Base-by-base conservation (phyloP, 441 rosid genomes). In the Gossypium trilobum region DNA sequence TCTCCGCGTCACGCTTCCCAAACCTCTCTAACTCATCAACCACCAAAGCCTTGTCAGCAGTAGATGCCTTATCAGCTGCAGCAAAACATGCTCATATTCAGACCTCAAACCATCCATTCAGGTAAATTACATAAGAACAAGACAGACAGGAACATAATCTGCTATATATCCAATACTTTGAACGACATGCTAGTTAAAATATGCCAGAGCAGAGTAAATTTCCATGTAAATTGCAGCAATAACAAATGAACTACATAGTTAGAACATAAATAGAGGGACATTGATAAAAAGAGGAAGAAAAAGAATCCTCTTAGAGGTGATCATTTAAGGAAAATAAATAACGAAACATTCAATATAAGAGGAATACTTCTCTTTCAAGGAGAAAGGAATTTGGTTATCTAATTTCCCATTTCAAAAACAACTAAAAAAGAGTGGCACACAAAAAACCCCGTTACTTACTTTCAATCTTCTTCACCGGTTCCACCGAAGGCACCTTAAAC, bases 21-120 rank as follows among this genome's bases (percentile, higher is more conserved):
- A 89, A 95, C 80, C 91, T 87, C 76, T 89, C 93, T n/a, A 86
- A 70, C 56, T 84, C 77, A 77, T 89, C 94, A n/a, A 73, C 81
- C 68, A 75, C 84, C 76, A 80, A 75, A 70, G 79, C 74, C 59
- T 85, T 75, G 68, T 80, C 79, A 73, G 78, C 85, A 79, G 73
- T 75, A 46, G 79, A 76, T 77, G 83, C 73, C 76, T 63, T 86
- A 63, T 78, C 87, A 77, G 61, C 95, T 87, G 81, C 83, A 84
- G 73, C 62, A 75, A 77, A 74, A 51, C 52, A 73, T 36, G 59
- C 25, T 22, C 19, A 73, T 63, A 59, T 46, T 75, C 61, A 77
- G 33, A 14, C 70, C 25, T 33, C 51, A 63, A 29, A 54, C 27
- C n/a, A 66, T n/a, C 27, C 17, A 22, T 23, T 66, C 14, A 48